Evolutionary conservation across 805 yeast genomes (phyloP), one percentile per base, ranked within the genome.

Genomic region (Candida incommunis): DNA sequence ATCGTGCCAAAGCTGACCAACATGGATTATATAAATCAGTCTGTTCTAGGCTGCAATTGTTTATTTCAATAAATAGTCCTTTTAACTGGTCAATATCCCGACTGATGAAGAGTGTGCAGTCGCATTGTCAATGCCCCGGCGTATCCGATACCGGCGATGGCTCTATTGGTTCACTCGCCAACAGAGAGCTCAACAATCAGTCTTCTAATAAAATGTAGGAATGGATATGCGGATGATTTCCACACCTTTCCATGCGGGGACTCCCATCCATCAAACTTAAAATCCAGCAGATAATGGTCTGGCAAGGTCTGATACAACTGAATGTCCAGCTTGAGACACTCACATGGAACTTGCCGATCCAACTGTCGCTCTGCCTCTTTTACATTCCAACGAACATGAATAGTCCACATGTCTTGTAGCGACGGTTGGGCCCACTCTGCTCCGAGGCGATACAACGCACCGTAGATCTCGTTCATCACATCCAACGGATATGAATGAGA

Each of bases 201-300:
- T 56, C 87, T 69, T 2, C 97, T 90, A 40, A 96, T 90, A 56
- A 90, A 68, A 62, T 92, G 95, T 56, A 92, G 68, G 62, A 90
- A 90, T 24, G 98, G 97, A 60, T 90, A 90, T 0, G 96, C 96
- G 42, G 92, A 80, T 80, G 52, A 82, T 88, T 11, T 49, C 46
- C 43, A 40, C 46, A 18, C 22, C 15, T n/a, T 34, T 37, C 18
- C 27, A 23, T 18, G 43, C 51, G 5, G 48, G 27, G 40, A 48
- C 59, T 88, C 96, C 95, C 96, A 90, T 1, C 97, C 97, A 61
- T 90, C 97, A 60, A 90, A 92, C 64, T 92, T 92, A 70, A 92
- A 92, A 63, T 92, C 98, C 7, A 92, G 97, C 43, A 92, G 69
- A 58, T 92, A 92, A 60, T 90, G 90, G 63, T 92, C 90, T 41